A percentile compares a stretch with the other conserved stretches of the same genome.
These are phyloP conservation scores for Tephrocybe sp. DNA, from an alignment of 768 basidiomycete genomes.

Conservation along the genomic window DNA sequence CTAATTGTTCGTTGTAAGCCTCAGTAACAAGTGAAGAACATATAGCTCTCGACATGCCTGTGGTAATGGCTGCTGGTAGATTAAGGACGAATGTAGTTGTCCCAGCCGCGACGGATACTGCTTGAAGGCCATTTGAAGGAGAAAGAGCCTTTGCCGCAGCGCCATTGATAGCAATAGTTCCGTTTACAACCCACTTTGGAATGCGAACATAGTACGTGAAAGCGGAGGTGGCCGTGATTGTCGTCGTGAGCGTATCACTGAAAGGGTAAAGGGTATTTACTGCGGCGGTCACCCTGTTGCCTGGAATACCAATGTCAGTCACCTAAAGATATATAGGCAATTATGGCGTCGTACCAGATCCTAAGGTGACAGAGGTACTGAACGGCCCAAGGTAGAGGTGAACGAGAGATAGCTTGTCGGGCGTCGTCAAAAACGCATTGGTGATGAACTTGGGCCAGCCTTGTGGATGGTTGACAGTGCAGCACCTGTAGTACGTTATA, in stretches of 20 bases:
- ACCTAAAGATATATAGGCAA: not conserved
- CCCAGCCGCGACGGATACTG: constrained; percentile 37
- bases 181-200: constrained; percentile 44
- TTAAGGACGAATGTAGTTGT: constrained; percentile 43
- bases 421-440: constrained; percentile 44
- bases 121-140: constrained; percentile 44
- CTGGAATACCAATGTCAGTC: constrained; percentile 19
- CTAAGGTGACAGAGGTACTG: constrained; percentile 35
- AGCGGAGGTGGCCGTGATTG: constrained; percentile 35
- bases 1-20: constrained; percentile 23
- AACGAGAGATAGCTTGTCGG: constrained; percentile 38
- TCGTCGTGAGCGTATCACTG: constrained; percentile 41
- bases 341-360: constrained; percentile 26
- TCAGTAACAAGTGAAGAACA: not conserved
- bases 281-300: constrained; percentile 36
- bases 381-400: constrained; percentile 48
- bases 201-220: constrained; percentile 47
- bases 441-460: constrained; percentile 52
- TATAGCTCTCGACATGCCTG: constrained; percentile 28
- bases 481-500: constrained; percentile 28
- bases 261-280: constrained; percentile 50
- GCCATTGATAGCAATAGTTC: constrained; percentile 42
- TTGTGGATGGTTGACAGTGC: constrained; percentile 50
- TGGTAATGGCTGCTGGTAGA: constrained; percentile 45
- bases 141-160: constrained; percentile 32